Conservation (phyloP, 768 basidiomycete species). For the Russula compacta region DNA sequence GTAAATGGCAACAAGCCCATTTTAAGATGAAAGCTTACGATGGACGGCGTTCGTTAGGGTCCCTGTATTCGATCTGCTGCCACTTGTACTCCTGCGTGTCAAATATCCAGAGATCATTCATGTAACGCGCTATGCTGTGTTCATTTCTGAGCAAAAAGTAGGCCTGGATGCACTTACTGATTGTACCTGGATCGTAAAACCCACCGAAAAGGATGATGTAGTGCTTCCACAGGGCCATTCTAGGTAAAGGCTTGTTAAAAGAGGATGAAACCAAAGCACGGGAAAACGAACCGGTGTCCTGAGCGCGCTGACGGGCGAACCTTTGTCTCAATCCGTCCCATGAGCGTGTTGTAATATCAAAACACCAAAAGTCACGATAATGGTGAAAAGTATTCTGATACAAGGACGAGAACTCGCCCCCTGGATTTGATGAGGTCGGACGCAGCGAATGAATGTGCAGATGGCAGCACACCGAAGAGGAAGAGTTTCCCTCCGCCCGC, state of each 20-base stretch:
- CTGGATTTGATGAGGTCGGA: conserved; percentile 27
- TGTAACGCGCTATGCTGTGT: conserved; percentile 51
- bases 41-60: conserved; percentile 54
- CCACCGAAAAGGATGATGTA: conserved; percentile 82
- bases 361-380: conserved; percentile 84
- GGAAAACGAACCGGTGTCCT: conserved; percentile 57
- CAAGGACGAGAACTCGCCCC: conserved; percentile 80
- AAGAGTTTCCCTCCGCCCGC: conserved; percentile 81
- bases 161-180: conserved; percentile 41
- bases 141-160: neutral
- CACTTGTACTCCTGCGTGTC: conserved; percentile 83
- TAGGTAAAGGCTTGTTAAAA: conserved; percentile 22
- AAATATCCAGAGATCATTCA: conserved; percentile 80
- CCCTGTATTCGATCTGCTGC: conserved; percentile 66
- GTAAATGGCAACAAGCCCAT: neutral
- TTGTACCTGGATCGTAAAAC: conserved; percentile 80
- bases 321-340: conserved; percentile 92
- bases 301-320: conserved; percentile 69
- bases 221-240: conserved; percentile 89
- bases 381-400: conserved; percentile 82
- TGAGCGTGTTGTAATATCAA: conserved; percentile 64
- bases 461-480: conserved; percentile 49
- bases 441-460: neutral
- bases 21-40: conserved; percentile 41
- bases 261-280: neutral